Evolutionary conservation across 305 asterid genomes (phyloP), one percentile per base, ranked within the genome.

Genomic region (Plantago lanceolata): DNA sequence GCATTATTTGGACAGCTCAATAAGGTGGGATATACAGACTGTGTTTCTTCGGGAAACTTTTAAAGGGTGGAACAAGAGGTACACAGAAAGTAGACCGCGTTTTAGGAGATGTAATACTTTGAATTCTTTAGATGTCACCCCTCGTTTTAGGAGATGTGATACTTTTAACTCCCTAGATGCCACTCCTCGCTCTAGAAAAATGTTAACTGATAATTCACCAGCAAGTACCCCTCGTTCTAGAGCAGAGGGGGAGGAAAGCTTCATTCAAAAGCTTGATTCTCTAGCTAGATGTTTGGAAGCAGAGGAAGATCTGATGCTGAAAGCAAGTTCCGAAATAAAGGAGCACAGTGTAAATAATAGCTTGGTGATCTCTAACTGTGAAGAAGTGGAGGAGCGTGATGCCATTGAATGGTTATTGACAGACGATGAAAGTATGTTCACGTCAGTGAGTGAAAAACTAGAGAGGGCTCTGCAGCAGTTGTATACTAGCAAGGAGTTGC

Each of bases 331-430:
- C 6, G 77, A 71, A 61, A 82, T 78, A 70, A 75, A 76, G 61
- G 78, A 81, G 40, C 79, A 69, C 35, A 71, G 72, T n/a, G 82
- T 48, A 17, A 68, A 55, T 29, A 75, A 75, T 64, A 80, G 63
- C 59, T 73, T 74, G 24, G 84, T 73, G 65, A 82, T 70, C 72
- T 67, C 66, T 26, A 70, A 78, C 53, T 80, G 75, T 17, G 83
- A 84, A 58, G 85, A 82, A 76, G 19, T 50, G 28, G 83, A 82
- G 13, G 93, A 87, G 69, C 75, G 80, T 0, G 37, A 72, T 20
- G 81, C 79, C n/a, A 78, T 78, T 19, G 71, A 85, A 26, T 83
- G 84, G 85, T 44, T 80, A 68, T 71, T 83, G 68, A 77, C 76
- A 0, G 89, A 80, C 17, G 84, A 84, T 4, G 83, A 75, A 45